Conservation (phyloP, 2,329 filamentous ascomycete species). For the Phoma sp. region DNA sequence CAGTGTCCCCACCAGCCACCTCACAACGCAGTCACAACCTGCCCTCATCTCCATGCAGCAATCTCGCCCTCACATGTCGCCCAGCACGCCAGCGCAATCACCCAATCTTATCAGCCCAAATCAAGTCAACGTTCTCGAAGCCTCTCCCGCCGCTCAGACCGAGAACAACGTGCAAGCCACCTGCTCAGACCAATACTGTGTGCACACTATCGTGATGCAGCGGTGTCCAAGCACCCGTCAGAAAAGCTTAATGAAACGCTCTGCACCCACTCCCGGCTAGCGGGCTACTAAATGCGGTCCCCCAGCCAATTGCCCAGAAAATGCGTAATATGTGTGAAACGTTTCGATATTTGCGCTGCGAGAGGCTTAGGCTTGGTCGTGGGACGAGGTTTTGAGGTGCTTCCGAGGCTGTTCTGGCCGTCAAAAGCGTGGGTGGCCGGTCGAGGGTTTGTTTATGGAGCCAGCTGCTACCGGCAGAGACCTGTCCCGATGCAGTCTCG, state of each 20-base stretch:
- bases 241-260: not conserved
- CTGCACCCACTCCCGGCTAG: not conserved
- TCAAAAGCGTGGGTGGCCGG: too few species aligned
- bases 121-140: not conserved
- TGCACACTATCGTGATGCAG: not conserved
- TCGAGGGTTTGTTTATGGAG: too few species aligned
- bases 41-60: too few species aligned
- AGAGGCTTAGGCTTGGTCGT: too few species aligned
- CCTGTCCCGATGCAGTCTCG: too few species aligned
- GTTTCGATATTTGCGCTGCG: constrained; percentile 4
- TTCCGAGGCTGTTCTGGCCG: too few species aligned
- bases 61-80: too few species aligned
- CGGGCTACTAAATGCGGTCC: not conserved
- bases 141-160: not conserved
- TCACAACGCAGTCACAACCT: too few species aligned
- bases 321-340: constrained; percentile 6
- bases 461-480: too few species aligned
- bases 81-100: not conserved
- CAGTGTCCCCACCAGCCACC: too few species aligned
- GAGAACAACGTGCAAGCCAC: not conserved
- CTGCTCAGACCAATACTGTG: too few species aligned
- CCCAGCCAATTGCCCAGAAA: not conserved
- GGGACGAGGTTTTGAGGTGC: too few species aligned
- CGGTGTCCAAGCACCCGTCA: not conserved
- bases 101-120: not conserved